Evolutionary conservation across 129 eudicot species (phyloP).

Genomic region (Heracleum sosnowskyi): DNA sequence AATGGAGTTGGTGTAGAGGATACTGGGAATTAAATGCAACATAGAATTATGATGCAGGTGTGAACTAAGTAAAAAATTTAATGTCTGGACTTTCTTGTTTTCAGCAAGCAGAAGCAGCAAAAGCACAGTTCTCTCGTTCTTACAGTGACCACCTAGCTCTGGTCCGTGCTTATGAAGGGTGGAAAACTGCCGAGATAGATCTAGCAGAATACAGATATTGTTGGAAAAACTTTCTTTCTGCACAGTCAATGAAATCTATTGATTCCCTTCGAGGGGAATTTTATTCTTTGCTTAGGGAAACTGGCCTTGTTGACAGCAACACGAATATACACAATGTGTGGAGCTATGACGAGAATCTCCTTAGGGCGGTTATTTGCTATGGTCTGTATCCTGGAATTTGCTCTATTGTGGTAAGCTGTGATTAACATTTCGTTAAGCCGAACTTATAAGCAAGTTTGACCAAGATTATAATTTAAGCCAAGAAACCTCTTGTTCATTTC

Average conservation of each 20-base stretch:
- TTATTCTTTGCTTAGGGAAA: constrained; percentile 54
- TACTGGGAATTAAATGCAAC: not conserved
- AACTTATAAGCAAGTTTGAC: not conserved
- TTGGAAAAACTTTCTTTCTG: constrained; percentile 93
- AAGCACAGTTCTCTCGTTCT: constrained; percentile 72
- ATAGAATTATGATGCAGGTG: not conserved
- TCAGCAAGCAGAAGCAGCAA: constrained; percentile 95
- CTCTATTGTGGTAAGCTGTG: constrained; percentile 73
- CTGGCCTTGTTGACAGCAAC: constrained; percentile 73
- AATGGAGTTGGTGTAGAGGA: not conserved
- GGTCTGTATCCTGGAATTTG: constrained; percentile 96
- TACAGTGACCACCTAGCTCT: constrained; percentile 90
- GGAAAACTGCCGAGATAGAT: constrained; percentile 78
- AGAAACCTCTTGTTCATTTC: not conserved
- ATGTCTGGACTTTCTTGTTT: constrained; percentile 13
- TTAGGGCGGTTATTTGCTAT: constrained; percentile 81
- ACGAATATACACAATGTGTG: constrained; percentile 38
- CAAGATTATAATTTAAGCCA: not conserved
- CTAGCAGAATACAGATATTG: constrained; percentile 67
- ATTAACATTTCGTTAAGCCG: not conserved
- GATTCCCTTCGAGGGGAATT: constrained; percentile 84
- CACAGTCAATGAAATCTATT: constrained; percentile 88
- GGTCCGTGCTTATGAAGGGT: constrained; percentile 87
- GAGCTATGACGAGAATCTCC: constrained; percentile 80
- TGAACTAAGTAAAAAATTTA: not conserved